Evolutionary conservation across 495 filamentous ascomycete genomes (phyloP), one percentile per base, ranked within the genome.

Genomic region (Tuber borchii): DNA sequence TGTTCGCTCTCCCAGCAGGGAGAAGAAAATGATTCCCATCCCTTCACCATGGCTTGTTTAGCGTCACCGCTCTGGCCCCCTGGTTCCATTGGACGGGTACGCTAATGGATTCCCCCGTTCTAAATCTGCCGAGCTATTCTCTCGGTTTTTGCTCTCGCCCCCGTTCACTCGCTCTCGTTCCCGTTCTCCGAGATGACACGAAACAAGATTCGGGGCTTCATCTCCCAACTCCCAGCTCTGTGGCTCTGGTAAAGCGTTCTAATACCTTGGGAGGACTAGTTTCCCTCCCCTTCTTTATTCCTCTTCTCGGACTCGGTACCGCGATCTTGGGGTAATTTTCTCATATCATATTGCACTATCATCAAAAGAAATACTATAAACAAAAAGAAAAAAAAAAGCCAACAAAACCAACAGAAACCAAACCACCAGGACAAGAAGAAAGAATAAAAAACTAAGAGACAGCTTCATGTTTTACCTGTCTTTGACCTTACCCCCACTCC

Each of bases 321-420:
- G 56, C 56, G 10, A 31, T 65, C 56, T 65, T 26, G 16, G n/a
- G 45, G 56, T 31, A 61, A n/a, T 22, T 10, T 61, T 26, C 12
- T 61, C 22, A 61, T 16, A 65, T 65, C 56, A 65, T n/a, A 56
- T 10, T n/a, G 8, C 20, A 56, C 9, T 26, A 2, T 26, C 51
- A 14, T 3, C 22, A 26, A 26, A 26, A 12, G n/a, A 26, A 40
- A 40, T 5, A n/a, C n/a, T n/a, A n/a, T n/a, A 17, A 31, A 65
- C 2, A 26, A 61, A 17, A 31, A 65, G n/a, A 16, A 65, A 31
- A 65, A 61, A 65, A 65, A 65, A 65, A 65, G 56, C 56, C 56
- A 65, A 65, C 56, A 65, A 12, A 65, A 31, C 56, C 56, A 65
- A 65, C 56, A 65, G 56, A 65, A 65, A 65, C 56, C 48, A 56